phyloP scores from a whole-genome alignment of 768 basidiomycete genomes.

The Suillus decipiens region DNA sequence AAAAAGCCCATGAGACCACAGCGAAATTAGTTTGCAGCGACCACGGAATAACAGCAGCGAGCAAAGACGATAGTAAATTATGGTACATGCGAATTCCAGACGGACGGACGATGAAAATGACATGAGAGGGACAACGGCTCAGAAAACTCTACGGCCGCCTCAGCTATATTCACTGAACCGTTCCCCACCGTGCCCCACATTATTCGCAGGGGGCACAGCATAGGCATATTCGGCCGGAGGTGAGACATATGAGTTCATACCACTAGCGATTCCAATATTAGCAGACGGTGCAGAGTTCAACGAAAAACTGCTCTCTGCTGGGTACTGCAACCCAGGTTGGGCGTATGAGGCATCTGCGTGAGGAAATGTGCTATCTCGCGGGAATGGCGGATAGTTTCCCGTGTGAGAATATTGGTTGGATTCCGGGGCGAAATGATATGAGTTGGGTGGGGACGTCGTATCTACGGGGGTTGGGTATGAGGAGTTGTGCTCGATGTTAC shows the following conservation, averaged over 20 bases:
- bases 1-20: conserved; percentile 12
- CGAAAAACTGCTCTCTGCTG: conserved; percentile 22
- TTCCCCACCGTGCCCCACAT: conserved; percentile 23
- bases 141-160: not conserved
- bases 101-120: conserved; percentile 1
- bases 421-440: conserved; percentile 11
- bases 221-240: conserved; percentile 25
- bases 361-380: conserved; percentile 8
- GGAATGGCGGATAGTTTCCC: conserved; percentile 21
- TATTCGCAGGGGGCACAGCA: conserved; percentile 11
- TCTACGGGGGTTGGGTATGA: conserved; percentile 18
- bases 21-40: conserved; percentile 12
- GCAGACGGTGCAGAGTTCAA: conserved; percentile 8
- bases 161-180: conserved; percentile 20
- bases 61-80: conserved; percentile 7
- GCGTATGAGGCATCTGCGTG: conserved; percentile 5
- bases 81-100: conserved; percentile 8
- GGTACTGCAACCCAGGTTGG: conserved; percentile 21
- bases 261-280: conserved; percentile 15
- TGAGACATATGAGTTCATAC: conserved; percentile 20
- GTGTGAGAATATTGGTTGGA: conserved; percentile 16
- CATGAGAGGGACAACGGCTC: not conserved
- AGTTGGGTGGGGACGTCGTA: conserved; percentile 21
- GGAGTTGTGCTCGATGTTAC: conserved; percentile 14
- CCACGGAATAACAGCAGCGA: conserved; percentile 7